A percentile compares a stretch with the other conserved stretches of the same genome.
These are phyloP conservation scores for Wilhelminamyces savonicus DNA, from an alignment of 805 yeast species.

Conservation along the genomic window DNA sequence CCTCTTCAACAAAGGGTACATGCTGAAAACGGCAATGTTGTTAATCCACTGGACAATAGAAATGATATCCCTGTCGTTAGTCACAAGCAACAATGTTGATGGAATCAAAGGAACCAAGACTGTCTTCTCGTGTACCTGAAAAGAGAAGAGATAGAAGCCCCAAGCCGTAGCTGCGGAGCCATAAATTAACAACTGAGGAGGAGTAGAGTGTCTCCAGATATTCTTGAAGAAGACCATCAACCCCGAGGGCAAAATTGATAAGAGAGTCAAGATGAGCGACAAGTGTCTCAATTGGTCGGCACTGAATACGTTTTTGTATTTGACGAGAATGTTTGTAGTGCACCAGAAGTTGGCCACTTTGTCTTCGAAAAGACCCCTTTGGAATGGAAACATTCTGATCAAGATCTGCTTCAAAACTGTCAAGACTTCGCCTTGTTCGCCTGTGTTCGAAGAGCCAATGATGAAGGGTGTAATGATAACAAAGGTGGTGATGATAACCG, in stretches of 20 bases:
- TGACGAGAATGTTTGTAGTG: conserved; percentile 73
- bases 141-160: conserved; percentile 85
- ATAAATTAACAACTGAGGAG: conserved; percentile 34
- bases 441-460: conserved; percentile 25
- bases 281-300: conserved; percentile 52
- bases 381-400: conserved; percentile 80
- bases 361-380: conserved; percentile 92
- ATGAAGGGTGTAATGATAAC: conserved; percentile 57
- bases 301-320: conserved; percentile 54
- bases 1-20: conserved; percentile 79
- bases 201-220: conserved; percentile 10
- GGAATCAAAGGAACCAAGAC: conserved; percentile 87
- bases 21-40: conserved; percentile 76
- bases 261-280: conserved; percentile 49
- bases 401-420: conserved; percentile 51
- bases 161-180: conserved; percentile 78
- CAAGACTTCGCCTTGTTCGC: conserved; percentile 17
- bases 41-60: conserved; percentile 82
- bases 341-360: conserved; percentile 98
- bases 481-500: conserved; percentile 52
- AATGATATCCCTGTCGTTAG: conserved; percentile 50
- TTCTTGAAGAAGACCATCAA: conserved; percentile 31
- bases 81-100: conserved; percentile 59
- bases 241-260: conserved; percentile 26
- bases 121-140: conserved; percentile 94